Percentiles rank a stretch among this genome's conserved stretches.
Evolutionary conservation across 768 basidiomycete genomes (phyloP).

Genomic region (Pulveroboletus sp.): DNA sequence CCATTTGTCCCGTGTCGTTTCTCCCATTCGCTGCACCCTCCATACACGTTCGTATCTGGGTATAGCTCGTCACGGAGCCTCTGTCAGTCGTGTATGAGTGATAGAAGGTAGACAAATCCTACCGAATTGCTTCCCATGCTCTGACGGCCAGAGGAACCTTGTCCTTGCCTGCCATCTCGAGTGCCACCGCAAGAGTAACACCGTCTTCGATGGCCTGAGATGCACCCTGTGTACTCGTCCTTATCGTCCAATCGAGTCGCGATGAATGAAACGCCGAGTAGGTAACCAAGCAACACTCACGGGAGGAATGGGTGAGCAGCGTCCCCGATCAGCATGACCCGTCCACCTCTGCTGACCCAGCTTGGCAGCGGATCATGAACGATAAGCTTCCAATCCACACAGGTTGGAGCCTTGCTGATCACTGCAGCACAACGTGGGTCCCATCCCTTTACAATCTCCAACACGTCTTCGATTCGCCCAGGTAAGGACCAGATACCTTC

Average conservation of each 20-base stretch:
- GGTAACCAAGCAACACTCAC: conserved; percentile 6
- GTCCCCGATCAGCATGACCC: conserved; percentile 26
- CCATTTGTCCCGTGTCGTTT: conserved; percentile 24
- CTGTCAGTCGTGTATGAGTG: not conserved
- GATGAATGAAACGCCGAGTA: not conserved
- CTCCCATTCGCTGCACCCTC: conserved; percentile 19
- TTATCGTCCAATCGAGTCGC: not conserved
- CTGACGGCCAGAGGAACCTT: conserved; percentile 3
- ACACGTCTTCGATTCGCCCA: conserved; percentile 21
- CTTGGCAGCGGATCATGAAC: conserved; percentile 34
- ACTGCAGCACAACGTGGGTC: conserved; percentile 24
- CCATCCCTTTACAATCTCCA: conserved; percentile 20
- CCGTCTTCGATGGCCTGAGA: conserved; percentile 41
- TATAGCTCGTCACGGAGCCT: not conserved
- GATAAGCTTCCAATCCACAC: conserved; percentile 38
- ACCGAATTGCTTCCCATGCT: conserved; percentile 14
- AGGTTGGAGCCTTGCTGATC: conserved; percentile 22
- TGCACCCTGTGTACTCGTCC: conserved; percentile 30
- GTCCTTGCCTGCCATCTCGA: conserved; percentile 13
- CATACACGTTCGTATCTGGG: conserved; percentile 23
- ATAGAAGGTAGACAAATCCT: not conserved
- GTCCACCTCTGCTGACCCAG: conserved; percentile 31
- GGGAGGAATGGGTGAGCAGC: conserved; percentile 31
- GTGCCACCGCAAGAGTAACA: conserved; percentile 29
- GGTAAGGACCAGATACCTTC: conserved; percentile 18